Evolutionary conservation across 202 grass and related monocot species (phyloP).

Genomic region (Setaria viridis): DNA sequence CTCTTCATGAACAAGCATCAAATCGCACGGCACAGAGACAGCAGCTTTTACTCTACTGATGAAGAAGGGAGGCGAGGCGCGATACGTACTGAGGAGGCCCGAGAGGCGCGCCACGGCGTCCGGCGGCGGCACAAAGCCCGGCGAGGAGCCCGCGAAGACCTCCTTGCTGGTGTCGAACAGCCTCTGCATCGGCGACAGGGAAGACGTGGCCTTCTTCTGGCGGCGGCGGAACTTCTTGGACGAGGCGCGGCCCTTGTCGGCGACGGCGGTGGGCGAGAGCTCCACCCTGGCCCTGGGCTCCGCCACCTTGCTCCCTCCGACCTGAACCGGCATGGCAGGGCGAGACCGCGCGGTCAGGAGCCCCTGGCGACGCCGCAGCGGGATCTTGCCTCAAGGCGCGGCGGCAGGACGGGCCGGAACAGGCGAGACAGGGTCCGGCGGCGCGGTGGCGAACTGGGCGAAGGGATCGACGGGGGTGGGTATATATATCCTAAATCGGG

Average conservation of each 20-base stretch:
- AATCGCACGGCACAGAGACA: background rate
- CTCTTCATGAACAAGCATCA: background rate
- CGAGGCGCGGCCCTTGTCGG: constrained; percentile 19
- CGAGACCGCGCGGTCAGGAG: background rate
- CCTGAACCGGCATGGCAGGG: constrained; percentile 44
- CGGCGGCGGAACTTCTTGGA: constrained; percentile 46
- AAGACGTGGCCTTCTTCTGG: background rate
- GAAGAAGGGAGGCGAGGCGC: background rate
- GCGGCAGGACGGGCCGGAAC: background rate
- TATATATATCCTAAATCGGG: constrained; percentile 24
- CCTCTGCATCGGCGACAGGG: constrained; percentile 22
- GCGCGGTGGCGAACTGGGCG: background rate
- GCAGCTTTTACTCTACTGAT: background rate
- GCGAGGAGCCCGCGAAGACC: constrained; percentile 53
- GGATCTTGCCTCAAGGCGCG: constrained; percentile 19
- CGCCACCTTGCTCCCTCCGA: constrained; percentile 10
- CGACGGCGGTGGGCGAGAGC: background rate
- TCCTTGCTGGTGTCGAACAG: constrained; percentile 70
- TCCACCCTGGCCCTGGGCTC: constrained; percentile 1
- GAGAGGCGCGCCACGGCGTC: constrained; percentile 65
- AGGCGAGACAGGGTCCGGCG: background rate
- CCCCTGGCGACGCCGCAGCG: background rate
- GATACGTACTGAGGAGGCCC: constrained; percentile 62
- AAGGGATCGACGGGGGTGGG: background rate
- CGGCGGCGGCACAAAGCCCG: constrained; percentile 61